phyloP scores from a whole-genome alignment of 768 basidiomycete species.

The Mycena galopus region DNA sequence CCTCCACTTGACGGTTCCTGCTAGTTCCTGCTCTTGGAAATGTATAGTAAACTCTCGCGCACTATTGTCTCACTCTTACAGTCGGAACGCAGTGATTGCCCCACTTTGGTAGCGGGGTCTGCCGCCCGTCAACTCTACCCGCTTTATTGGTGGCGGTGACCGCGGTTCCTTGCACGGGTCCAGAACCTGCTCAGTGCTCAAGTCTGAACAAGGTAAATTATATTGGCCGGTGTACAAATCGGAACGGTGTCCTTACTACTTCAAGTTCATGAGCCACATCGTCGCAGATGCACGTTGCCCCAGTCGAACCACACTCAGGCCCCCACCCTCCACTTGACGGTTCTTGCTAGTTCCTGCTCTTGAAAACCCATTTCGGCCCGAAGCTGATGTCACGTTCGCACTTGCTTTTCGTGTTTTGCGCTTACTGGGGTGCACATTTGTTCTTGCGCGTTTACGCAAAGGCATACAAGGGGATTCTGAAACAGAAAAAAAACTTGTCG shows the following conservation, averaged over 20 bases:
- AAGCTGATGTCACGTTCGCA: neutral
- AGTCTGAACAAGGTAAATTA: neutral
- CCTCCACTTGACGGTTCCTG: neutral
- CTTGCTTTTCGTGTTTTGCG: slow-evolving; percentile 1
- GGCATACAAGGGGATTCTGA: neutral
- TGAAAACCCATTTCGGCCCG: neutral
- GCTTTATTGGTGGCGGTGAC: too few species aligned
- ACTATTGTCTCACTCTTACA: too few species aligned
- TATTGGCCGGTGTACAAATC: neutral
- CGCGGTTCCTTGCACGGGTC: too few species aligned
- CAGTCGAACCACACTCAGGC: neutral
- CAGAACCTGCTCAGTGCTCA: too few species aligned
- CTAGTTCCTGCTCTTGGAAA: neutral
- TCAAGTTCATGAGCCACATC: neutral
- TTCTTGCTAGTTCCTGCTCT: neutral
- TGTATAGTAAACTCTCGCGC: too few species aligned
- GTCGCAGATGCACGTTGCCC: neutral
- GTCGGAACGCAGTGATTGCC: too few species aligned
- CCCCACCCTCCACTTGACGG: neutral
- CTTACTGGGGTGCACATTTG: neutral
- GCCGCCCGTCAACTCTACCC: too few species aligned
- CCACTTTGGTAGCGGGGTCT: too few species aligned
- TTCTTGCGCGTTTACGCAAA: slow-evolving; percentile 1
- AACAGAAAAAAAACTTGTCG: neutral
- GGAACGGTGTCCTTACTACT: neutral